These are phyloP conservation scores for Drechmeria coniospora DNA, from an alignment of 2,329 filamentous ascomycete species.

Conservation along the genomic window DNA sequence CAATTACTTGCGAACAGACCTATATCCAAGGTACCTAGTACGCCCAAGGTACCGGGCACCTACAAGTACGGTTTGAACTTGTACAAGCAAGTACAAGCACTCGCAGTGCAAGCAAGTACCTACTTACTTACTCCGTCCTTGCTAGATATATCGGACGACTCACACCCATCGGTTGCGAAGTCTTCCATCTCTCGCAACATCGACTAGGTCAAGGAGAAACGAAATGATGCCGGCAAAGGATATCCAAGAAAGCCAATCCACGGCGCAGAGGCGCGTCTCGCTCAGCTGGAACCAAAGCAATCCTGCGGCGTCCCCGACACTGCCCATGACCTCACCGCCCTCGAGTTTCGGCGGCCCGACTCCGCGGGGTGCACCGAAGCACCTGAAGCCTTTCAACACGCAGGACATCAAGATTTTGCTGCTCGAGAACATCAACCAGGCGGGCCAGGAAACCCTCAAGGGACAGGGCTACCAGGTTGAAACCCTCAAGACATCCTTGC, in stretches of 20 bases:
- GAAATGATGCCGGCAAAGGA: constrained; percentile 30
- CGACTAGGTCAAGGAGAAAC: too few species aligned
- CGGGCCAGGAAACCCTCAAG: constrained; percentile 67
- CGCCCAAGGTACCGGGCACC: too few species aligned
- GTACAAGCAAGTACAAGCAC: too few species aligned
- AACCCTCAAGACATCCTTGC: constrained; percentile 71
- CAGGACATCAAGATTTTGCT: constrained; percentile 93
- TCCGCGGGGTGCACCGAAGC: constrained; percentile 40
- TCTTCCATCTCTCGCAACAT: not conserved
- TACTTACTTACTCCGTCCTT: too few species aligned
- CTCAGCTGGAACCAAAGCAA: constrained; percentile 38
- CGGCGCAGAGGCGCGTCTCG: constrained; percentile 26
- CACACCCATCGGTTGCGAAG: too few species aligned
- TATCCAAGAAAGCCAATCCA: constrained; percentile 24
- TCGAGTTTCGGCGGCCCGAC: constrained; percentile 39
- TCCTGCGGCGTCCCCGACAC: constrained; percentile 59
- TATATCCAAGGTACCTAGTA: too few species aligned
- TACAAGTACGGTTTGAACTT: too few species aligned
- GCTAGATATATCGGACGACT: too few species aligned
- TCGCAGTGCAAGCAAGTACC: too few species aligned
- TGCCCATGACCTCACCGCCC: constrained; percentile 59
- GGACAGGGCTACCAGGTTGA: constrained; percentile 94
- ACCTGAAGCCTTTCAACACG: constrained; percentile 87
- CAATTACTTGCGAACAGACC: too few species aligned
- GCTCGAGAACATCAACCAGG: constrained; percentile 89